A percentile compares a stretch with the other conserved stretches of the same genome.
These are phyloP conservation scores for Populus davidiana DNA, from an alignment of 345 rosid species.

Conservation along the genomic window DNA sequence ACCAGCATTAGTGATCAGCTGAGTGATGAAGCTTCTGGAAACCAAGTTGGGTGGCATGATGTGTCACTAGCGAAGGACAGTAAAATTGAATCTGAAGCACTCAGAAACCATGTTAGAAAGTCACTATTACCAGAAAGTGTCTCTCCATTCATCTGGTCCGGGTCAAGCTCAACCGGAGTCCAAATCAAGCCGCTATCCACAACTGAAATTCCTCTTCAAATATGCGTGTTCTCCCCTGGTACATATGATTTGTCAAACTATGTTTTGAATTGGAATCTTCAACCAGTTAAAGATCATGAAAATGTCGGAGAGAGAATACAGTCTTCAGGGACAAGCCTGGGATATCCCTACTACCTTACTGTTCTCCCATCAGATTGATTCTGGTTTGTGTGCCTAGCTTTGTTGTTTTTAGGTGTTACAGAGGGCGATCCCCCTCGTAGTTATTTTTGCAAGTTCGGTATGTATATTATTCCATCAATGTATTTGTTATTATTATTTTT, in stretches of 20 bases:
- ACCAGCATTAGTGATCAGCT: slow-evolving; percentile 20
- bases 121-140: slow-evolving; percentile 46
- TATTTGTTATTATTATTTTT: slow-evolving; percentile 7
- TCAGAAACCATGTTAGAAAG: slow-evolving; percentile 28
- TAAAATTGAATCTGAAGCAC: slow-evolving; percentile 48
- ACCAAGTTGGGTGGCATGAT: slow-evolving; percentile 65
- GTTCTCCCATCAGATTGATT: slow-evolving; percentile 55
- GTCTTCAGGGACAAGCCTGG: slow-evolving; percentile 60
- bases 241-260: slow-evolving; percentile 74
- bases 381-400: not conserved
- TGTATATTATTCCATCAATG: slow-evolving; percentile 28
- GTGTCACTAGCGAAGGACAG: slow-evolving; percentile 42
- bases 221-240: slow-evolving; percentile 75
- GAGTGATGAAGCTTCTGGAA: slow-evolving; percentile 36
- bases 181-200: slow-evolving; percentile 56
- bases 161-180: slow-evolving; percentile 61
- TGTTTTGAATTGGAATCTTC: slow-evolving; percentile 63
- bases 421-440: not conserved
- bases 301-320: slow-evolving; percentile 23
- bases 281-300: slow-evolving; percentile 19
- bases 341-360: slow-evolving; percentile 68
- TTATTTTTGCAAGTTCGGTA: slow-evolving; percentile 22
- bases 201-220: slow-evolving; percentile 55
- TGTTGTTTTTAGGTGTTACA: slow-evolving; percentile 1
- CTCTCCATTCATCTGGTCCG: slow-evolving; percentile 75